Base-by-base conservation (phyloP, 345 rosid genomes). In the Lagerstroemia speciosa region DNA sequence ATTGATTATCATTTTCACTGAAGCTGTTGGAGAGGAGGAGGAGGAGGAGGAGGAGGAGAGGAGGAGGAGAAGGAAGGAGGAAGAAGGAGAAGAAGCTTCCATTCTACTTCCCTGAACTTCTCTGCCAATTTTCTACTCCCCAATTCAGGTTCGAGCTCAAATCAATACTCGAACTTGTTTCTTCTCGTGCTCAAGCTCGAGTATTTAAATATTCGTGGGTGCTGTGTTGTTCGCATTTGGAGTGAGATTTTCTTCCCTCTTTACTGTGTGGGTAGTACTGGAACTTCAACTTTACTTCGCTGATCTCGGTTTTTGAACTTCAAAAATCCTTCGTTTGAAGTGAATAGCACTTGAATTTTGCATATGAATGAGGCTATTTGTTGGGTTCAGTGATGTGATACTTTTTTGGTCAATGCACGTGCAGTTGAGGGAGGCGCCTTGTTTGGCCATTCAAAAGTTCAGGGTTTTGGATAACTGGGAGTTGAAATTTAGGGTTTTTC, bases 401-500 rank as follows among this genome's bases (percentile, higher is more conserved):
- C 2, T 41, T 41, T 78, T 81, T 69, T 76, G 67, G 82, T 77
- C 84, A 82, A 79, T 73, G 68, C 50, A 40, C 79, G 34, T 65
- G 67, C 64, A 69, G 75, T 77, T 68, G 65, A 69, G 67, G 34
- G 69, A 75, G 61, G 65, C 63, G 60, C 57, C 69, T 29, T 61
- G 73, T 71, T 81, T 72, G 79, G 66, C 26, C 33, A 63, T 63
- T 63, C 41, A 63, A 33, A 63, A 63, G 16, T 41, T 34, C 33
- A 34, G 43, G 66, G 66, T 31, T 63, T 63, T 63, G 37, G 40
- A 63, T 63, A 63, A 63, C 2, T 37, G 74, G 69, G 75, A 79
- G 79, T 62, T 64, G 71, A 86, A 68, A 8, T 71, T 87, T 82
- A 91, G 97, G 88, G 84, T 50, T 34, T 68, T 89, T 87, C 72